phyloP scores from a whole-genome alignment of 805 yeast genomes.

The Wickerhamomyces chambardii region DNA sequence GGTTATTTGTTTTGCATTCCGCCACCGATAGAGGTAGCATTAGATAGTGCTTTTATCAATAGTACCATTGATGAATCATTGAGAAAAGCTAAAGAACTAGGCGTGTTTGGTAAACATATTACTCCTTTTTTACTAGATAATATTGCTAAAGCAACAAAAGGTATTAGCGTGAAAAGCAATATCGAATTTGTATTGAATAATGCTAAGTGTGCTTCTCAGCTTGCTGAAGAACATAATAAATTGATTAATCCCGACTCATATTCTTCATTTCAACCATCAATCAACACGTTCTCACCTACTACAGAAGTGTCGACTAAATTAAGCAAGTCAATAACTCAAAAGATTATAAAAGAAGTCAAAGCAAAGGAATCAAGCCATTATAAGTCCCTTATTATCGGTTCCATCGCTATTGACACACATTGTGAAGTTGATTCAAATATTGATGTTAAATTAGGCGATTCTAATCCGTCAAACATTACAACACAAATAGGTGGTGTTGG shows the following conservation, averaged over 20 bases:
- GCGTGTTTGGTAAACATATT: conserved; percentile 60
- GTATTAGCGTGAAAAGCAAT: conserved; percentile 62
- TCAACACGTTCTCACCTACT: too few relatives aligned
- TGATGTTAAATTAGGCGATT: conserved; percentile 37
- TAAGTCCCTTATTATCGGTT: conserved; percentile 51
- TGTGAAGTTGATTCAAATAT: conserved; percentile 30
- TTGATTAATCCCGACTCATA: conserved; percentile 15
- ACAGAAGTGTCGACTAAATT: too few relatives aligned
- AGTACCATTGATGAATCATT: conserved; percentile 51
- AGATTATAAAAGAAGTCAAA: too few relatives aligned
- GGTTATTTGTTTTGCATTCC: conserved; percentile 81
- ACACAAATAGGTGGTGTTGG: conserved; percentile 81
- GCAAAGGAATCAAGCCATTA: too few relatives aligned
- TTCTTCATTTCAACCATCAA: too few relatives aligned
- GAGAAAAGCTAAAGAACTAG: conserved; percentile 38
- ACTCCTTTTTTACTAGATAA: conserved; percentile 70
- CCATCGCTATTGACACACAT: conserved; percentile 68
- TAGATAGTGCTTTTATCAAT: conserved; percentile 43
- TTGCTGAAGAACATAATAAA: conserved; percentile 44
- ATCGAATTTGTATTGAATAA: conserved; percentile 71
- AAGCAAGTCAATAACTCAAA: too few relatives aligned
- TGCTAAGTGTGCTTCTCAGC: conserved; percentile 57
- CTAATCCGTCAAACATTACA: conserved; percentile 58
- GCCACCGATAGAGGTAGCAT: conserved; percentile 58
- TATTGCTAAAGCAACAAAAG: conserved; percentile 61